phyloP scores from a whole-genome alignment of 176 grass and related monocot species.

The Secale cereale region DNA sequence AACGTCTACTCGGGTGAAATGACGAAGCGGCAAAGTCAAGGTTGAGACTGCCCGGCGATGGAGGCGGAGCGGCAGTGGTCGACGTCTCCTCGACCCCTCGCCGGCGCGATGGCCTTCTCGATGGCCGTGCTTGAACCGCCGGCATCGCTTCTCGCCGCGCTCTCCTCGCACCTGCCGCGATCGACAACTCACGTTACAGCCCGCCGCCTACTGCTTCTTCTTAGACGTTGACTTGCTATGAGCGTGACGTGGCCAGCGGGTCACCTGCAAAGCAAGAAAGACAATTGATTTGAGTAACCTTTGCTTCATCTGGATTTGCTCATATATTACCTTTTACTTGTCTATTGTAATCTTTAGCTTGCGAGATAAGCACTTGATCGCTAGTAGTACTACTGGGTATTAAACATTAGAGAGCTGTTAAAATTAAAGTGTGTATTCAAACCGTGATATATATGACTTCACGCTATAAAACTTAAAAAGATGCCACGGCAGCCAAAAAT shows the following conservation, averaged over 20 bases:
- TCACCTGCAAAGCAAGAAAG: conserved; percentile 1
- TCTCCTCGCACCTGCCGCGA: too few species aligned
- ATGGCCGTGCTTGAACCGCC: conserved; percentile 31
- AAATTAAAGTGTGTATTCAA: too few species aligned
- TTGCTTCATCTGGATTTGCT: neutral
- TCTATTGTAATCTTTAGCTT: neutral
- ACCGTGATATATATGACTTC: too few species aligned
- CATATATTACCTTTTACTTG: neutral
- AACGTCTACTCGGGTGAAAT: too few species aligned
- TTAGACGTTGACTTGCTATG: neutral
- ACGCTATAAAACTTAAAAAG: too few species aligned
- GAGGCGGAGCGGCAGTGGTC: neutral
- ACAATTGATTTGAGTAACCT: too few species aligned
- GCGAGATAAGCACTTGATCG: too few species aligned
- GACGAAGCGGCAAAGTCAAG: neutral
- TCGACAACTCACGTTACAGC: too few species aligned
- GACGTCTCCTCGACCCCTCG: neutral
- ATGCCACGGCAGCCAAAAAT: too few species aligned
- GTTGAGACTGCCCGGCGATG: neutral
- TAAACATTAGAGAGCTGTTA: too few species aligned
- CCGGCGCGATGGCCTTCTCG: neutral
- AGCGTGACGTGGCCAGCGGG: neutral
- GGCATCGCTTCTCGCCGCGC: neutral
- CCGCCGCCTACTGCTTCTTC: too few species aligned
- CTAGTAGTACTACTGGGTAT: too few species aligned